Percentiles rank a stretch among this genome's conserved stretches.
Conservation (phyloP, 805 yeast genomes). For the Lipomyces spencermartinsiae region DNA sequence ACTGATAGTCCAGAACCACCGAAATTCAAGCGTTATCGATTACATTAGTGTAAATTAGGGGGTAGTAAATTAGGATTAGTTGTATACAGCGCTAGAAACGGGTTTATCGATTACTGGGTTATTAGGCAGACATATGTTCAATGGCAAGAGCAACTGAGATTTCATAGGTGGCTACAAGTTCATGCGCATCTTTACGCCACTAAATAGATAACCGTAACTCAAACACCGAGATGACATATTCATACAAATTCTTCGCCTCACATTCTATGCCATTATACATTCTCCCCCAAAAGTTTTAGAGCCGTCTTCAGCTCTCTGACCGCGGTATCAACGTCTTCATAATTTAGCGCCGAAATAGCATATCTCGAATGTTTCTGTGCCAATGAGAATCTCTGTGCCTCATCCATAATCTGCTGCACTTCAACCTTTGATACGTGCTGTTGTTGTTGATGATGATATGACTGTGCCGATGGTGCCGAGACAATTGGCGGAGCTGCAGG, state of each 20-base stretch:
- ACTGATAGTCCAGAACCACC: not conserved
- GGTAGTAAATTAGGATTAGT: not conserved
- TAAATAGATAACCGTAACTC: not conserved
- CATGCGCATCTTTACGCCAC: not conserved
- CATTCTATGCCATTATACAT: slow-evolving; percentile 7
- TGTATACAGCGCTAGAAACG: not conserved
- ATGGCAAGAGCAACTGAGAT: not conserved
- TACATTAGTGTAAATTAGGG: not conserved
- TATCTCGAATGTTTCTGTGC: slow-evolving; percentile 72
- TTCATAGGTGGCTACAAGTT: not conserved
- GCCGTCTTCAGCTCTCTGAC: slow-evolving; percentile 60
- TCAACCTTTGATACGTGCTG: slow-evolving; percentile 36
- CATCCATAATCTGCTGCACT: slow-evolving; percentile 44
- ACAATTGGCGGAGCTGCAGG: slow-evolving; percentile 29
- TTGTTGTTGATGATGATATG: slow-evolving; percentile 25
- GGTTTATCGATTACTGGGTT: not conserved
- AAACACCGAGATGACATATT: not conserved
- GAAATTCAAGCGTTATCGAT: slow-evolving; percentile 2
- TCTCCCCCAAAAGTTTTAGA: slow-evolving; percentile 41
- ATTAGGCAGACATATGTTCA: not conserved
- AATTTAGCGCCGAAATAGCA: slow-evolving; percentile 75
- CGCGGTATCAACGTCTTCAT: slow-evolving; percentile 73
- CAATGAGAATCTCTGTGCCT: slow-evolving; percentile 47
- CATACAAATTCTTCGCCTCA: not conserved
- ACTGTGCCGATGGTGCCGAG: slow-evolving; percentile 17